A percentile compares a stretch with the other conserved stretches of the same genome.
phyloP scores from a whole-genome alignment of 768 basidiomycete species.

The Cyclocybe cylindracea region DNA sequence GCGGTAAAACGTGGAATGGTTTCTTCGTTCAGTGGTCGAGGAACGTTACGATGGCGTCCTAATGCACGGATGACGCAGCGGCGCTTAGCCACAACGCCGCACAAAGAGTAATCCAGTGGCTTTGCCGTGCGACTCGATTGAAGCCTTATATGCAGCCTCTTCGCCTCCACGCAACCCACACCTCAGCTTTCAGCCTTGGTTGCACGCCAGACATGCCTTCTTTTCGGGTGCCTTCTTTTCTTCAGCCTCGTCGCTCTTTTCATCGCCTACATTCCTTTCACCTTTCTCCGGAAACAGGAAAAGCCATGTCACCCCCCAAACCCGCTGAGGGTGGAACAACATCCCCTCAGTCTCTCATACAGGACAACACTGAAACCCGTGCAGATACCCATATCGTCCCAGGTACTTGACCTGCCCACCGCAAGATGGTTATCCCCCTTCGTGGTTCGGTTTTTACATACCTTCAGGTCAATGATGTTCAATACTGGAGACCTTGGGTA shows the following conservation, averaged over 20 bases:
- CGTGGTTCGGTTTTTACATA: slow-evolving; percentile 20
- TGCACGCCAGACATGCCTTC: slow-evolving; percentile 21
- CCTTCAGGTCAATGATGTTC: slow-evolving; percentile 49
- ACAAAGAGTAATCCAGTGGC: slow-evolving; percentile 5
- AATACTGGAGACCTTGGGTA: slow-evolving; percentile 63
- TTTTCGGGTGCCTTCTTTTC: slow-evolving; percentile 28
- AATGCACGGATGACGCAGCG: neutral
- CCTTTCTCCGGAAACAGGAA: slow-evolving; percentile 28
- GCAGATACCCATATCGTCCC: neutral
- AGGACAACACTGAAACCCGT: neutral
- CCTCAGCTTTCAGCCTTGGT: slow-evolving; percentile 9
- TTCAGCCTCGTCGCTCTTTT: slow-evolving; percentile 35
- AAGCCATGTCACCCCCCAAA: slow-evolving; percentile 18
- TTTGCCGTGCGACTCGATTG: slow-evolving; percentile 6
- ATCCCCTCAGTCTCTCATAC: slow-evolving; percentile 10
- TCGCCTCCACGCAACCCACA: slow-evolving; percentile 3
- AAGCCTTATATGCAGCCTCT: slow-evolving; percentile 15
- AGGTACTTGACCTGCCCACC: slow-evolving; percentile 5
- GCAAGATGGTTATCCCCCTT: slow-evolving; percentile 25
- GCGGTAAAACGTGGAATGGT: neutral
- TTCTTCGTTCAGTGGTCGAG: neutral
- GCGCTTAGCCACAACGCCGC: slow-evolving; percentile 19
- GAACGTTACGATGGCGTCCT: neutral
- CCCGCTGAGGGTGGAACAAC: slow-evolving; percentile 23
- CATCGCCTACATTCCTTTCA: slow-evolving; percentile 45